These are phyloP conservation scores for Botrytis deweyae DNA, from an alignment of 2,329 filamentous ascomycete genomes.

Conservation along the genomic window DNA sequence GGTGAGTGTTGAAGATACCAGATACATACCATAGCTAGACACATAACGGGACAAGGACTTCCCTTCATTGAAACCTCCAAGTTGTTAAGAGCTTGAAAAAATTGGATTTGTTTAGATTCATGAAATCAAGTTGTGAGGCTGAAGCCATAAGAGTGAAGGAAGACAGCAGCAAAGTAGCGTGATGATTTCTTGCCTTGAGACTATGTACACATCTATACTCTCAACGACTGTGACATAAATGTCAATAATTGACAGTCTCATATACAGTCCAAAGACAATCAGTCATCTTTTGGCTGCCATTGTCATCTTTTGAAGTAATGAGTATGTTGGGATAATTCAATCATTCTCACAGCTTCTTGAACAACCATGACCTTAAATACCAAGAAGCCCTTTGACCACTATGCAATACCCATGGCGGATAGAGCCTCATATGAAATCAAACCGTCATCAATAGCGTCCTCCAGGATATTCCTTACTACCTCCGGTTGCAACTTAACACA, in stretches of 20 bases:
- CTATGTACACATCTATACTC: not conserved
- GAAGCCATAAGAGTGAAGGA: too few relatives aligned
- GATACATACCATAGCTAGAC: too few relatives aligned
- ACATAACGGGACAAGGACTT: not conserved
- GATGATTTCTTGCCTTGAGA: too few relatives aligned
- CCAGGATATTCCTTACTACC: slow-evolving; percentile 19
- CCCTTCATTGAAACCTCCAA: not conserved
- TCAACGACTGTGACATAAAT: not conserved
- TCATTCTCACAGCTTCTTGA: not conserved
- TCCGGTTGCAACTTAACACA: slow-evolving; percentile 13
- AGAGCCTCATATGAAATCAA: slow-evolving; percentile 24
- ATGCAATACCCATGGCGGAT: slow-evolving; percentile 23
- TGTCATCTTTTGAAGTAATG: not conserved
- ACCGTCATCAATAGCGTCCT: slow-evolving; percentile 30
- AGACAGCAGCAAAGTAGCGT: too few relatives aligned
- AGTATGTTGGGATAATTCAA: not conserved
- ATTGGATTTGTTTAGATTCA: too few relatives aligned
- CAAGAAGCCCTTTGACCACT: not conserved
- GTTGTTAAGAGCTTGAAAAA: too few relatives aligned
- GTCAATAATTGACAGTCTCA: not conserved
- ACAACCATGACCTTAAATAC: not conserved
- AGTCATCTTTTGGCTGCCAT: not conserved
- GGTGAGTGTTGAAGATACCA: too few relatives aligned
- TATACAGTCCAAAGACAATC: not conserved
- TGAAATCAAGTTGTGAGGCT: too few relatives aligned